A percentile compares a stretch with the other conserved stretches of the same genome.
Evolutionary conservation across 176 grass and related monocot species (phyloP).

Genomic region (Oryza rufipogon): DNA sequence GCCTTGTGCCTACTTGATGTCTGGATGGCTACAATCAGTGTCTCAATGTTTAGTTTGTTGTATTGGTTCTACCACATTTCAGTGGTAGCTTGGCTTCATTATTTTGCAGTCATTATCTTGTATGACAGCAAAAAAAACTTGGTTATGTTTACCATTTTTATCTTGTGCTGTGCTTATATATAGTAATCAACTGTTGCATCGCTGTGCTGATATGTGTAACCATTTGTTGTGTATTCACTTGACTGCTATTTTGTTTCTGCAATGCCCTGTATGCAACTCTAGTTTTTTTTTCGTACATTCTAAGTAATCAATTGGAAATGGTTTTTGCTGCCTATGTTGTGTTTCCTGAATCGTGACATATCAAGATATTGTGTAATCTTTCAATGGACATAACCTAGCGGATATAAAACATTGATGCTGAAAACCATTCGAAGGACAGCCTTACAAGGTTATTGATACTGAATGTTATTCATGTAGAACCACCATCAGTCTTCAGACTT

Average conservation of each 20-base stretch:
- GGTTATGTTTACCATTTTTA: slow-evolving; percentile 23
- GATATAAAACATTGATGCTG: no score
- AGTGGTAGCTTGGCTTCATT: background rate
- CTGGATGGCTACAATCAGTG: background rate
- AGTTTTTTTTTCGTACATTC: background rate
- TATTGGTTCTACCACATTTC: slow-evolving; percentile 2
- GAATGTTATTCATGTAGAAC: background rate
- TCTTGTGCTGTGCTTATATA: background rate
- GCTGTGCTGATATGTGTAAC: background rate
- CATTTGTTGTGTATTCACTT: background rate
- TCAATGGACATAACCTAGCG: no score
- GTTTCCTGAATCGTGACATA: background rate
- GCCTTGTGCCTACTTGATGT: slow-evolving; percentile 78
- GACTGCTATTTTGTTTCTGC: no score
- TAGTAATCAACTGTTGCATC: background rate
- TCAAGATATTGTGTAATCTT: background rate
- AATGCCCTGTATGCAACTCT: background rate
- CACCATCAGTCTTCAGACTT: background rate
- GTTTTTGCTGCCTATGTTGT: background rate
- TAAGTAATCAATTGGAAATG: background rate
- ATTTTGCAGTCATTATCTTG: slow-evolving; percentile 35
- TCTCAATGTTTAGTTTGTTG: slow-evolving; percentile 12
- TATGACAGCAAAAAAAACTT: slow-evolving; percentile 36
- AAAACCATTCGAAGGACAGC: no score
- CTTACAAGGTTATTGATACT: no score